phyloP scores from a whole-genome alignment of 2,329 filamentous ascomycete species.

The Microdochium trichocladiopsis region DNA sequence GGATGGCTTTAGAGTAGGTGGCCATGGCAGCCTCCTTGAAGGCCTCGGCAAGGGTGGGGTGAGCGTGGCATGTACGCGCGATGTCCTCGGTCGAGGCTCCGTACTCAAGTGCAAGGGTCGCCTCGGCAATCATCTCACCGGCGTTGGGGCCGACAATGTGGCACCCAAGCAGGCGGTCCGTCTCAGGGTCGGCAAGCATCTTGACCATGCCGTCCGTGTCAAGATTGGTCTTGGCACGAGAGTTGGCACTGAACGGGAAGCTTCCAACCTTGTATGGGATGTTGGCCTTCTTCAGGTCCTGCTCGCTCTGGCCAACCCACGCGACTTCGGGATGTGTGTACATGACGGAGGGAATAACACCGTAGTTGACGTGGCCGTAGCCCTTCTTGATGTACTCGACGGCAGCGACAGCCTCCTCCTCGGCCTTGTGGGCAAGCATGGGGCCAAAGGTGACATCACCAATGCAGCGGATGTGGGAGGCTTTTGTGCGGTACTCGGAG shows the following conservation, averaged over 20 bases:
- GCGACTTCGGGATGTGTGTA: slow-evolving; percentile 98
- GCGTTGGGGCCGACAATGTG: slow-evolving; percentile 96
- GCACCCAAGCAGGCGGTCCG: slow-evolving; percentile 87
- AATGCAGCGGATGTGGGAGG: slow-evolving; percentile 93
- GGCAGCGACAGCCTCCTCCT: slow-evolving; percentile 93
- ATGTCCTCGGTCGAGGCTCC: slow-evolving; percentile 94
- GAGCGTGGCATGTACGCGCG: slow-evolving; percentile 89
- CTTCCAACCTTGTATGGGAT: slow-evolving; percentile 88
- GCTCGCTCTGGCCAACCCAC: slow-evolving; percentile 97
- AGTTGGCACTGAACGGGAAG: slow-evolving; percentile 98
- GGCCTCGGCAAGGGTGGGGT: slow-evolving; percentile 91
- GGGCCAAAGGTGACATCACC: slow-evolving; percentile 95
- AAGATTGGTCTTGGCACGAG: slow-evolving; percentile 95
- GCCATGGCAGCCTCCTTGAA: slow-evolving; percentile 99
- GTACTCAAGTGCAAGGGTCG: slow-evolving; percentile 90
- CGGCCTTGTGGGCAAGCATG: slow-evolving; percentile 99
- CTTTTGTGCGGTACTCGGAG: slow-evolving; percentile 96
- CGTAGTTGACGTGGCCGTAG: slow-evolving; percentile 98
- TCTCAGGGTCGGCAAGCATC: slow-evolving; percentile 94
- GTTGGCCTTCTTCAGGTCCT: slow-evolving; percentile 83
- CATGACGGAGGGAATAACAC: slow-evolving; percentile 96
- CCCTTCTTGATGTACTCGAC: slow-evolving; percentile 98
- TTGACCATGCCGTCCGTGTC: slow-evolving; percentile 96
- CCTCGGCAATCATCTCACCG: slow-evolving; percentile 99
- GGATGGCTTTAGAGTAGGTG: slow-evolving; percentile 90